A percentile compares a stretch with the other conserved stretches of the same genome.
These are phyloP conservation scores for Cordyceps farinosa DNA, from an alignment of 2,329 filamentous ascomycete species.

Conservation along the genomic window DNA sequence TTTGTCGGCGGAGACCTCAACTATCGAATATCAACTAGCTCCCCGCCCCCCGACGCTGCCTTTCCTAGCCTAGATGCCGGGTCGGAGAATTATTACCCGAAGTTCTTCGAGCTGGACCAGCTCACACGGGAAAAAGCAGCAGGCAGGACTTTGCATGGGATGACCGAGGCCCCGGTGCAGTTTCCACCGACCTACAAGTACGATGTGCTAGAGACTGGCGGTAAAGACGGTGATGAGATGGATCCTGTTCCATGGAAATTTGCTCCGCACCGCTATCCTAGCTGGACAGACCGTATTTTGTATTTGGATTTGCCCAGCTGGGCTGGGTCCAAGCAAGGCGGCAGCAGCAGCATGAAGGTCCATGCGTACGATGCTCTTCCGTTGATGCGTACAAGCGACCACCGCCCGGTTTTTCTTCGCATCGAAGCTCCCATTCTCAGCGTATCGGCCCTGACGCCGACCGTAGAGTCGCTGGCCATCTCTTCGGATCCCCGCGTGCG, in stretches of 20 bases:
- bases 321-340: conserved; percentile 32
- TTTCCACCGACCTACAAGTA: conserved; percentile 98
- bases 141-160: conserved; percentile 70
- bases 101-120: conserved; percentile 73
- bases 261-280: conserved; percentile 79
- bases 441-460: conserved; percentile 37
- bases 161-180: conserved; percentile 67
- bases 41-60: conserved; percentile 57
- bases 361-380: conserved; percentile 72
- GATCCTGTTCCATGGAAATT: conserved; percentile 60
- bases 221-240: conserved; percentile 32
- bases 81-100: conserved; percentile 58
- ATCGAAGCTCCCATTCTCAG: conserved; percentile 60
- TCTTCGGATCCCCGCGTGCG: conserved; percentile 40
- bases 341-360: conserved; percentile 43
- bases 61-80: conserved; percentile 60
- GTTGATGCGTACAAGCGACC: conserved; percentile 78
- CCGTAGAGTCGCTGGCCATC: conserved; percentile 24
- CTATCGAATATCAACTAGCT: conserved; percentile 74
- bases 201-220: conserved; percentile 37
- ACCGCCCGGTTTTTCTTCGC: conserved; percentile 76
- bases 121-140: conserved; percentile 66
- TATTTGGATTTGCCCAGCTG: conserved; percentile 63
- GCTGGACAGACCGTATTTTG: conserved; percentile 90
- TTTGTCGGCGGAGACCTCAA: conserved; percentile 93